Conservation (phyloP, 768 basidiomycete genomes). For the Pleurotus sapidus region DNA sequence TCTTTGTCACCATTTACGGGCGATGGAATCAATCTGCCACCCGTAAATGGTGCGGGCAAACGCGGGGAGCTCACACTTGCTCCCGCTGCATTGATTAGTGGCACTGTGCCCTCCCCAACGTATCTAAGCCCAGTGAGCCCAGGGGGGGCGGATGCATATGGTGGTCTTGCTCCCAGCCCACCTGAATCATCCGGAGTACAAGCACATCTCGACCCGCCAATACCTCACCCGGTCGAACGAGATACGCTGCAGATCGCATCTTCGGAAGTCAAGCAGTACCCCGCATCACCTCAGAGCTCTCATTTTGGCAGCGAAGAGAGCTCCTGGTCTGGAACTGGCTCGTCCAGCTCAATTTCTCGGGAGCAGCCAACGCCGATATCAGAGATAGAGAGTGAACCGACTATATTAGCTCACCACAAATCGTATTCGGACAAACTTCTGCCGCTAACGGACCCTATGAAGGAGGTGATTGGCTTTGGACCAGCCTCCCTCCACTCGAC, state of each 20-base stretch:
- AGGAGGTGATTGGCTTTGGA: background rate
- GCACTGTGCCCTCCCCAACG: background rate
- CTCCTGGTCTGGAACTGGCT: conserved; percentile 31
- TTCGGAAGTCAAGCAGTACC: conserved; percentile 18
- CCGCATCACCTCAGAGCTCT: conserved; percentile 47
- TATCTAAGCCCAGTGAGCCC: background rate
- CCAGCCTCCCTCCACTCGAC: conserved; percentile 9
- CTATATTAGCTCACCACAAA: background rate
- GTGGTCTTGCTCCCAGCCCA: conserved; percentile 2
- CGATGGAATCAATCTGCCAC: conserved; percentile 11
- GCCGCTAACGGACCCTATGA: conserved; percentile 17
- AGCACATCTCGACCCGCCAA: background rate
- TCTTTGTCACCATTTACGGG: conserved; percentile 8
- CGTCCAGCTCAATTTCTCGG: conserved; percentile 37
- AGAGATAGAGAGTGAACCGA: conserved; percentile 17
- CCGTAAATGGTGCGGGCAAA: conserved; percentile 10
- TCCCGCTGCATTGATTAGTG: background rate
- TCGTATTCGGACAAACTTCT: conserved; percentile 15
- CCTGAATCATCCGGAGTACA: background rate
- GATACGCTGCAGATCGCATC: conserved; percentile 5
- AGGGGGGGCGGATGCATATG: background rate
- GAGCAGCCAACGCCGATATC: conserved; percentile 40
- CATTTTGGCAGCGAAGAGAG: conserved; percentile 44
- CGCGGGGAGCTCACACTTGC: background rate
- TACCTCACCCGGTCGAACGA: background rate